Base-by-base conservation (phyloP, 179 eudicot species). In the Spergularia azorica region DNA sequence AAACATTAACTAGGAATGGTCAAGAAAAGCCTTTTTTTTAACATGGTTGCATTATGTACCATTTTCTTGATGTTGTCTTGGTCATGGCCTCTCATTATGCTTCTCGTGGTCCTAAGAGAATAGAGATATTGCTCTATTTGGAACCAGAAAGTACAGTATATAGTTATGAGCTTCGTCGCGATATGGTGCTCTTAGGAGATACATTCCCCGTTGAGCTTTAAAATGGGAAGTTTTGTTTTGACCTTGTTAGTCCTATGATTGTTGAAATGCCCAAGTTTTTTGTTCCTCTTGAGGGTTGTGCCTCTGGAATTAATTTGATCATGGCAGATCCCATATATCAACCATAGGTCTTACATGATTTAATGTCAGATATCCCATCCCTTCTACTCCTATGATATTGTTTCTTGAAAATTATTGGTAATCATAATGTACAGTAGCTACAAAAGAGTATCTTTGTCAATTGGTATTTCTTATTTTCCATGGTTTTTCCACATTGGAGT, bases 1-100 rank as follows among this genome's bases (percentile, higher is more conserved):
- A 46, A 81, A 71, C 79, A 78, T 77, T 82, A 69, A 82, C 64
- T 63, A 82, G 78, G 78, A 70, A 64, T 82, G 81, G 81, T 66
- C 72, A 78, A 63, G 74, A 70, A 78, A 74, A 76, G 72, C 58
- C 2, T 26, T 26, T 26, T 75, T 54, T 36, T 73, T 64, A 71
- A 71, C 60, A 41, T 80, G 2, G 72, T 77, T 72, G 54, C 66
- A 77, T 51, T 72, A 26, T 26, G 32, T 26, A 26, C 32, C 32
- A 26, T 26, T 26, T 70, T 21, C 36, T 65, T 76, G 43, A 32
- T 65, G 10, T 59, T 72, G 46, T 70, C n/a, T 51, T 70, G 60
- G 74, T 76, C 68, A 81, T 82, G 79, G 81, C 54, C 76, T 78
- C 72, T 81, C 81, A 73, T 81, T 73, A 73, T 67, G 32, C 32